These are phyloP conservation scores for Hypoxylon sp. DNA, from an alignment of 2,329 filamentous ascomycete species.

Conservation along the genomic window DNA sequence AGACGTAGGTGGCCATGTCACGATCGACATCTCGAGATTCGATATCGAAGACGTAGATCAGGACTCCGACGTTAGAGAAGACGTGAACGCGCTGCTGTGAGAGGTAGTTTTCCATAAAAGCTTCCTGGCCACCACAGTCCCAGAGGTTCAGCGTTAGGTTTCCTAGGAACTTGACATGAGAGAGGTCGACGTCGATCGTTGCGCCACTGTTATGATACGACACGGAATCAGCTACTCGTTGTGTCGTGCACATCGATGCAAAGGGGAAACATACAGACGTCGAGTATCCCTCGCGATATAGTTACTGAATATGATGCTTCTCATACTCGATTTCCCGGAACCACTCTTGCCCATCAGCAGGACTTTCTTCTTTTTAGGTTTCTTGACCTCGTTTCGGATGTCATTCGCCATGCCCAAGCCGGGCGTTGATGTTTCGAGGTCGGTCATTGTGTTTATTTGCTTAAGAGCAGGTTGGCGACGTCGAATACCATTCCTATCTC, in stretches of 20 bases:
- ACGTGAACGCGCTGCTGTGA: constrained; percentile 95
- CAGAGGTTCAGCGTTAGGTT: constrained; percentile 97
- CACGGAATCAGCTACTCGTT: not conserved
- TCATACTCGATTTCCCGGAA: constrained; percentile 97
- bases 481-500: not conserved
- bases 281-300: constrained; percentile 97
- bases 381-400: constrained; percentile 63
- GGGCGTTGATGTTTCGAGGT: constrained; percentile 42
- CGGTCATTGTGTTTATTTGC: constrained; percentile 41
- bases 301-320: constrained; percentile 98
- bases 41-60: constrained; percentile 99
- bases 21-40: constrained; percentile 94
- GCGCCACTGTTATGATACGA: constrained; percentile 66
- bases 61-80: constrained; percentile 93
- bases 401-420: constrained; percentile 46
- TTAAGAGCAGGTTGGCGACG: not conserved
- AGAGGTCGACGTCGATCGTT: constrained; percentile 98
- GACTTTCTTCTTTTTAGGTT: constrained; percentile 86
- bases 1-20: constrained; percentile 90
- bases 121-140: constrained; percentile 98
- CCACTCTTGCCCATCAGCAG: constrained; percentile 94
- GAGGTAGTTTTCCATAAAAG: constrained; percentile 98
- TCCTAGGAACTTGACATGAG: constrained; percentile 97
- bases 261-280: constrained; percentile 64
- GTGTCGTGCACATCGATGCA: not conserved